Conservation (phyloP, 2,329 filamentous ascomycete genomes). For the Penicillium sp. region DNA sequence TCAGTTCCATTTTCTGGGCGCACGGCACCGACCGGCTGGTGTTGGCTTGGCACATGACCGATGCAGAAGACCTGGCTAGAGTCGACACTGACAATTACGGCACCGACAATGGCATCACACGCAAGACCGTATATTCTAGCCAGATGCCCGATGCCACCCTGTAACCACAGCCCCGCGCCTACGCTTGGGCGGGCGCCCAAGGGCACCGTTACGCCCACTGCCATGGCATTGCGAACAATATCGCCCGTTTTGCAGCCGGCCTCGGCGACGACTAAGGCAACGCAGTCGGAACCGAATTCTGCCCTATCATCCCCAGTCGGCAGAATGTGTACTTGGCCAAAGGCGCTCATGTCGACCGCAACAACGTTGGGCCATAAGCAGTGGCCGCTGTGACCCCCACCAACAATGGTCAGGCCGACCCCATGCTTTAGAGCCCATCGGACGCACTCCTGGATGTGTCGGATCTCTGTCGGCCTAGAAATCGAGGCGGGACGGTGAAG, state of each 20-base stretch:
- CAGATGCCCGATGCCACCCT: conserved; percentile 64
- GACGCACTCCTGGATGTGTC: conserved; percentile 55
- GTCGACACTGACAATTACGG: conserved; percentile 5
- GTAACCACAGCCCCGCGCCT: conserved; percentile 61
- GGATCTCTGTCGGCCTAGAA: conserved; percentile 46
- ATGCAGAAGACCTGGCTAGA: conserved; percentile 43
- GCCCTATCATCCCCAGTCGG: not conserved
- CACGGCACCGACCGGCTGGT: too few species aligned
- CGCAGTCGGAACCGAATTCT: conserved; percentile 3
- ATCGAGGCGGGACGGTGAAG: conserved; percentile 45
- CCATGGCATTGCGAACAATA: conserved; percentile 50
- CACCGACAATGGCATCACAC: conserved; percentile 61
- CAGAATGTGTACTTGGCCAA: conserved; percentile 47
- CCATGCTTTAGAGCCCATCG: conserved; percentile 53
- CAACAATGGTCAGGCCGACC: conserved; percentile 50
- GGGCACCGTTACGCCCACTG: conserved; percentile 53
- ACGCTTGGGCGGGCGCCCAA: conserved; percentile 62
- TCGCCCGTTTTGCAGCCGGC: conserved; percentile 58
- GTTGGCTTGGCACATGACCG: not conserved
- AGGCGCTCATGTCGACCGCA: conserved; percentile 58
- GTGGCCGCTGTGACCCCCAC: conserved; percentile 60
- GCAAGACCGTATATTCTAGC: conserved; percentile 55
- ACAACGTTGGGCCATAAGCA: conserved; percentile 55
- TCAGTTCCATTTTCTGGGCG: too few species aligned
- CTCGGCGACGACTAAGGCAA: conserved; percentile 49